These are phyloP conservation scores for Cyathus striatus DNA, from an alignment of 768 basidiomycete genomes.

Conservation along the genomic window DNA sequence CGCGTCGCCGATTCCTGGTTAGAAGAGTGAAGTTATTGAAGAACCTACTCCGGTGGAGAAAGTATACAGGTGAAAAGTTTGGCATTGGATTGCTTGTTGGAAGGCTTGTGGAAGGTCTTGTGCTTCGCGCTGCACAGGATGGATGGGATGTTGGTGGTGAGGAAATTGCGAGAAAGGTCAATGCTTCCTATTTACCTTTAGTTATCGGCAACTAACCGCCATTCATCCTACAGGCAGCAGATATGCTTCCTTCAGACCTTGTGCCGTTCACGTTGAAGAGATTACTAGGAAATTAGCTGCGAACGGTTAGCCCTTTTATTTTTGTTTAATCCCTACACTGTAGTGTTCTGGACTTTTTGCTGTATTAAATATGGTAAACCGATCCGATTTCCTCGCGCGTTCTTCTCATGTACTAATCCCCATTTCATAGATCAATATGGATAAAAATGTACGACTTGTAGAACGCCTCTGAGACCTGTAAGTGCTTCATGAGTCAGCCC, in stretches of 20 bases:
- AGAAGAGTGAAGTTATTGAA: slow-evolving; percentile 66
- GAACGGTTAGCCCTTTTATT: slow-evolving; percentile 2
- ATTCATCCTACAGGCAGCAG: slow-evolving; percentile 31
- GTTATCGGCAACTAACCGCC: slow-evolving; percentile 11
- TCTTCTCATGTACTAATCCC: too few species aligned
- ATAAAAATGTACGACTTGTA: too few species aligned
- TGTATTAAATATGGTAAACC: too few species aligned
- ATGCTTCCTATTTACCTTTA: slow-evolving; percentile 10
- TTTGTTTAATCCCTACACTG: too few species aligned
- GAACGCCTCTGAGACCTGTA: too few species aligned
- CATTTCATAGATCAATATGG: too few species aligned
- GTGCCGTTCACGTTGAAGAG: slow-evolving; percentile 18
- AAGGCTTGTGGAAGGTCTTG: slow-evolving; percentile 51
- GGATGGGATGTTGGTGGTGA: slow-evolving; percentile 90
- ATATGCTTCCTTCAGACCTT: slow-evolving; percentile 29
- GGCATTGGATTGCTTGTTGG: slow-evolving; percentile 50
- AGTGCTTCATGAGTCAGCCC: too few species aligned
- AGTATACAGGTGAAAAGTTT: slow-evolving; percentile 58
- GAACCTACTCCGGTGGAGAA: slow-evolving; percentile 75
- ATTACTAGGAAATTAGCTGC: slow-evolving; percentile 12
- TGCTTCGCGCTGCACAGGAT: slow-evolving; percentile 62
- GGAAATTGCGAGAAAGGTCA: slow-evolving; percentile 55
- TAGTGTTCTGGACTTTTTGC: too few species aligned
- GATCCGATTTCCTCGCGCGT: too few species aligned
- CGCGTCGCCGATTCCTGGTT: slow-evolving; percentile 65